Base-by-base conservation (phyloP, 352 stramenopile genomes). In the Phytophthora citricola region DNA sequence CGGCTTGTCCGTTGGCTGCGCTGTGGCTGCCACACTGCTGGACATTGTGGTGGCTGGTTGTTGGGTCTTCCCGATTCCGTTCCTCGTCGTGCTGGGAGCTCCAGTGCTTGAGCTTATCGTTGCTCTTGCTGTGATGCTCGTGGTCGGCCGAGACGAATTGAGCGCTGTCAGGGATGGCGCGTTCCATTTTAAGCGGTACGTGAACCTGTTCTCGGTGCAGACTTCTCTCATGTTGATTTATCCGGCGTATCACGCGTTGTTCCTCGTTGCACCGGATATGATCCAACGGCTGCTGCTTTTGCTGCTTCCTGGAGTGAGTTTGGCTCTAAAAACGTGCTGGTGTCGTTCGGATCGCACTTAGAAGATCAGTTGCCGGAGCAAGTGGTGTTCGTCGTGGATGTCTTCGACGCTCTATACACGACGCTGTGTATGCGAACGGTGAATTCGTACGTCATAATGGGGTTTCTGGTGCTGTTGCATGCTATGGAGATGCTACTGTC, bases 321-420 rank as follows among this genome's bases (percentile, higher is more conserved):
- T 77, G 2, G 9, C 29, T 2, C 49, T 85, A 29, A 80, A 56
- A 71, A 71, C 17, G 31, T 70, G 0, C 27, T 79, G 10, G 68
- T 71, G 8, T 20, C 32, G n/a, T 68, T 57, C 20, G 73, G 65
- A 5, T 59, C 43, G 7, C 63, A 82, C 20, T 44, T 63, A 11
- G 48, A 71, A 57, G 45, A 76, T 9, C 20, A 49, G 9, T 12
- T 32, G 65, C 38, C 38, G 38, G 38, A 43, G 56, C 32, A 85
- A 29, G 32, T 67, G 22, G 49, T 61, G 9, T 46, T 63, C 7
- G 9, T 55, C 10, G 60, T 62, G 32, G 44, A 68, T 36, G 27
- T 68, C 1, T 68, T 68, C 44, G 57, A 68, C 29, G 59, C 59
- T 3, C 24, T 67, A 3, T 67, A 67, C 41, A 51, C 55, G 14